Conservation (phyloP, 768 basidiomycete genomes). For the Obba rivulosa region DNA sequence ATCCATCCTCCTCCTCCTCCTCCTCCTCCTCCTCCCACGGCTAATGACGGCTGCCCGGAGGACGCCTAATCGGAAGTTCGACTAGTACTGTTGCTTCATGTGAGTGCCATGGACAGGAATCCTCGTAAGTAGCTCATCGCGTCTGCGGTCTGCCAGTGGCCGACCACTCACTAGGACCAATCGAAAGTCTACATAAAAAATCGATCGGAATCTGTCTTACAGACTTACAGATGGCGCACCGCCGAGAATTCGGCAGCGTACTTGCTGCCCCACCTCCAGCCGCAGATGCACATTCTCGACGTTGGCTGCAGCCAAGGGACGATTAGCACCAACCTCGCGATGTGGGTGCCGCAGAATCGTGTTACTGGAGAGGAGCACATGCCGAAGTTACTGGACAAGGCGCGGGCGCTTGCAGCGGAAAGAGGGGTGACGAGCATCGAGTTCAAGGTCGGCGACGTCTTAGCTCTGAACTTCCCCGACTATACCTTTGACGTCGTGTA, state of each 20-base stretch:
- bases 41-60: too few species aligned
- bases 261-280: conserved; percentile 32
- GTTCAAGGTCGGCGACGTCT: conserved; percentile 34
- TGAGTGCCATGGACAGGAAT: too few species aligned
- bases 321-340: conserved; percentile 40
- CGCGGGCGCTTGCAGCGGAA: conserved; percentile 22
- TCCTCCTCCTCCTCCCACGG: too few species aligned
- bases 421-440: conserved; percentile 30
- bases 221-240: conserved; percentile 27
- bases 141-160: too few species aligned
- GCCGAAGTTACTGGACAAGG: conserved; percentile 29
- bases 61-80: too few species aligned
- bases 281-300: conserved; percentile 40
- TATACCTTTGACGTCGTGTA: conserved; percentile 43
- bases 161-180: too few species aligned
- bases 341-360: conserved; percentile 31
- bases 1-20: too few species aligned
- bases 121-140: too few species aligned
- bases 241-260: conserved; percentile 37
- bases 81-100: too few species aligned
- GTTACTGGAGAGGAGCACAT: conserved; percentile 39
- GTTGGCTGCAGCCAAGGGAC: conserved; percentile 49
- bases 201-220: conserved; percentile 15
- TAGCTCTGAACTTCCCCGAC: conserved; percentile 31
- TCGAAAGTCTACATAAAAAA: conserved; percentile 16